Evolutionary conservation across 352 stramenopile species (phyloP), one percentile per base, ranked within the genome.

Genomic region (Globisporangium emineosum): DNA sequence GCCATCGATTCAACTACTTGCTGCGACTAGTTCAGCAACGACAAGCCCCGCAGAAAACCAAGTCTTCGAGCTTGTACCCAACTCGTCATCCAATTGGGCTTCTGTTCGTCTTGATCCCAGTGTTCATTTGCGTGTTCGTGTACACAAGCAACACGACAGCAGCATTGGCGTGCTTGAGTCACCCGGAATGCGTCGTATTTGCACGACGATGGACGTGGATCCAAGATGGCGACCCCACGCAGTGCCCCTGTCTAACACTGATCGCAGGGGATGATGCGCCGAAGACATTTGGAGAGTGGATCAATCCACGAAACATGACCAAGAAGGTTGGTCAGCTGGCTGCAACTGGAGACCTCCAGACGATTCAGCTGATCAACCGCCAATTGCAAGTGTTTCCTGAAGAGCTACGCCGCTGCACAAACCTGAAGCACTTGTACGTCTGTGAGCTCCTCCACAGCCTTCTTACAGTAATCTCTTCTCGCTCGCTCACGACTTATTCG

Each of bases 341-440:
- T 13, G 60, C 65, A 3, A 67, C 62, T 13, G 75, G 72, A 25
- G 60, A 74, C 32, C 40, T 79, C 3, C 47, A 75, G 15, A 75
- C 70, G 9, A 27, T 77, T 19, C 61, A 79, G 21, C 2, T 82
- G 35, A 64, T 76, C n/a, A 79, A 82, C 53, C 67, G 69, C 1
- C 54, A 42, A 6, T 45, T 82, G 3, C 27, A 32, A 10, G 45
- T 37, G 19, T 55, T 77, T 27, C 74, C 74, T 0, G 62, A 79
- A 1, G 49, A 64, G 19, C 30, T 78, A 17, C 66, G 60, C 1
- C 51, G 19, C 12, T 79, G 71, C 53, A 66, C 57, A 9, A 60
- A 60, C 27, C 50, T 79, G 0, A 77, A 71, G n/a, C 64, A 77
- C 51, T 51, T 81, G 71, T 79, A 70, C 25, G 50, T 55, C 15